A percentile compares a stretch with the other conserved stretches of the same genome.
These are phyloP conservation scores for Acanthamoeba divionensis DNA, from an alignment of 208 protist species.

Conservation along the genomic window DNA sequence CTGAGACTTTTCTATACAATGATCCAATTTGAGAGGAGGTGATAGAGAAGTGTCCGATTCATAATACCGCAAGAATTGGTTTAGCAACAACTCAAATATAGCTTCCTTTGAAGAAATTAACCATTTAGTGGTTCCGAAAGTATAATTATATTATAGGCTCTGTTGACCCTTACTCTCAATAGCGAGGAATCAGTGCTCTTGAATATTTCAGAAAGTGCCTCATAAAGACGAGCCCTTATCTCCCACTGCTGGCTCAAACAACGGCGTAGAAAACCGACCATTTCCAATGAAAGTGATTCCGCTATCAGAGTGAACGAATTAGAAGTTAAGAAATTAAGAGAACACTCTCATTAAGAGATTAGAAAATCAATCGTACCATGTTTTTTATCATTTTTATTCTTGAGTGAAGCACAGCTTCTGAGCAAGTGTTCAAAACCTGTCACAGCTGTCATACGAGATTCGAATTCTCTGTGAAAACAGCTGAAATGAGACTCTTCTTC, in stretches of 20 bases:
- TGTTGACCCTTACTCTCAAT: too few relatives aligned
- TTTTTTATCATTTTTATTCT: neutral
- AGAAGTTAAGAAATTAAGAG: neutral
- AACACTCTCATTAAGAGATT: neutral
- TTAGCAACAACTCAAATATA: constrained; percentile 1
- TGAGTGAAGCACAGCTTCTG: neutral
- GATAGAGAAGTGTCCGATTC: neutral
- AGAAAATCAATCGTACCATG: neutral
- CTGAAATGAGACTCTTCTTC: neutral
- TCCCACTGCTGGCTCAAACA: constrained; percentile 47
- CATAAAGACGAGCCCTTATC: constrained; percentile 18
- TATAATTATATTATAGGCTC: neutral
- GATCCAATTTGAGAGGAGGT: neutral
- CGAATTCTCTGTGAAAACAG: neutral
- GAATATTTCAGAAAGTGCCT: constrained; percentile 15
- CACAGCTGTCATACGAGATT: constrained; percentile 34
- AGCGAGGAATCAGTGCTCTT: neutral
- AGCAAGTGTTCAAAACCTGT: constrained; percentile 12
- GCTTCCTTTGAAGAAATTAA: neutral
- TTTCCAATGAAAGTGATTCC: constrained; percentile 6
- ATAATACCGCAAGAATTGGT: neutral
- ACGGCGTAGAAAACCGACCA: neutral
- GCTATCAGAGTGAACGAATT: neutral
- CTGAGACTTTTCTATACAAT: constrained; percentile 16
- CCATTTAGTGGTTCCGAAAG: neutral